Conservation (phyloP, 2,329 filamentous ascomycete species). For the Aspergillus neotritici region DNA sequence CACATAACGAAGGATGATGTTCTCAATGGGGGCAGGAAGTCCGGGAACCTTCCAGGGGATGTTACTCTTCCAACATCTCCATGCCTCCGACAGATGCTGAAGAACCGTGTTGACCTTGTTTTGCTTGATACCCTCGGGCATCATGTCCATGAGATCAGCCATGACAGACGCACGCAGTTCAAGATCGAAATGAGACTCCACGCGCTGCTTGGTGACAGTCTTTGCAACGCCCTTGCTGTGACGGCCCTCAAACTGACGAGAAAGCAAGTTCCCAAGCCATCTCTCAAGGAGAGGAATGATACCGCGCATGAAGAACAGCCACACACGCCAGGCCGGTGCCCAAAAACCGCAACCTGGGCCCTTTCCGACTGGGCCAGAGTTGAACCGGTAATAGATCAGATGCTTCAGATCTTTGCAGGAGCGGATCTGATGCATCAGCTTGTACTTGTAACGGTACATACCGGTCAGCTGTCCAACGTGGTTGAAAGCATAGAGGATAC, state of each 20-base stretch:
- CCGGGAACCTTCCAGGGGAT: conserved; percentile 99
- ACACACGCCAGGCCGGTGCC: conserved; percentile 97
- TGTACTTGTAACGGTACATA: conserved; percentile 99
- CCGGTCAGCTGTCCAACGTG: conserved; percentile 96
- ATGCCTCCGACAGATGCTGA: conserved; percentile 94
- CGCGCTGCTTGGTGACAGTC: conserved; percentile 97
- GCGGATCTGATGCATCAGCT: conserved; percentile 98
- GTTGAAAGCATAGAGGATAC: conserved; percentile 99
- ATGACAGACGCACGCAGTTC: conserved; percentile 97
- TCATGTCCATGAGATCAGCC: conserved; percentile 99
- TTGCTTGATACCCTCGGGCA: conserved; percentile 99
- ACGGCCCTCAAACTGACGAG: conserved; percentile 94
- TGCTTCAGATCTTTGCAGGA: conserved; percentile 99
- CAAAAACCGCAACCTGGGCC: conserved; percentile 98
- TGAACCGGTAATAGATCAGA: conserved; percentile 98
- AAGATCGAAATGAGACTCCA: conserved; percentile 96
- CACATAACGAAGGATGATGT: conserved; percentile 96
- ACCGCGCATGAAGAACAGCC: conserved; percentile 98
- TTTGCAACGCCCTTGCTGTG: conserved; percentile 99
- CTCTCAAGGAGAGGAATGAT: conserved; percentile 94
- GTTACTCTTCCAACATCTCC: conserved; percentile 99
- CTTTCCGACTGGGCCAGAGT: conserved; percentile 92
- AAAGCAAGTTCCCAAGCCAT: conserved; percentile 95
- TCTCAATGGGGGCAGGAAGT: conserved; percentile 92
- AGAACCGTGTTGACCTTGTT: conserved; percentile 98